phyloP scores from a whole-genome alignment of 129 eudicot species.

The Arctium lappa region DNA sequence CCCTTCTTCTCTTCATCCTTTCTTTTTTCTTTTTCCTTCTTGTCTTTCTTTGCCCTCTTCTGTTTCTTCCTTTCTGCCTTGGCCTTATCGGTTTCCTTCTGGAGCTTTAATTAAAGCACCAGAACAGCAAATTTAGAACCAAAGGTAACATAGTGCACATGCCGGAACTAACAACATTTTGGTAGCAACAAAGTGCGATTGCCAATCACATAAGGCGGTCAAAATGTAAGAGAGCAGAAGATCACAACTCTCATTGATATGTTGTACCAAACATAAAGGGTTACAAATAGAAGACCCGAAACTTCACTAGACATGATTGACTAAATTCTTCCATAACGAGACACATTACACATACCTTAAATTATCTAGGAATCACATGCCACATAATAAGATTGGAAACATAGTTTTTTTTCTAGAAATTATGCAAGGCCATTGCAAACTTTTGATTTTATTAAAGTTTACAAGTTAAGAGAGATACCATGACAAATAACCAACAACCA shows the following conservation, averaged over 20 bases:
- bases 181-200: background rate
- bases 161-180: slow-evolving; percentile 2
- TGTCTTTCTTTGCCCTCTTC: slow-evolving; percentile 27
- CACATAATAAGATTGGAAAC: background rate
- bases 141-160: slow-evolving; percentile 11
- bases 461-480: background rate
- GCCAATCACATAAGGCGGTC: background rate
- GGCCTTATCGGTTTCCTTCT: slow-evolving; percentile 36
- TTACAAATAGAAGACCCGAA: background rate
- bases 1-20: slow-evolving; percentile 18
- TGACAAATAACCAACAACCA: background rate
- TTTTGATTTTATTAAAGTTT: background rate
- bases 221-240: background rate
- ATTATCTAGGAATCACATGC: background rate
- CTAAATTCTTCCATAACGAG: background rate
- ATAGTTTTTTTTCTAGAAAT: background rate
- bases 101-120: slow-evolving; percentile 71
- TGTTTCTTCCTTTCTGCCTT: slow-evolving; percentile 30
- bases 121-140: slow-evolving; percentile 38
- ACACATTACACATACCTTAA: background rate
- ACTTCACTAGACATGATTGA: background rate
- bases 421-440: background rate
- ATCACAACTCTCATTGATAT: background rate
- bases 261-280: background rate
- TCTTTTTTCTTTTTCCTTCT: slow-evolving; percentile 17